Evolutionary conservation across 2,329 filamentous ascomycete species (phyloP), one percentile per base, ranked within the genome.

Genomic region (Xylaria sp.): DNA sequence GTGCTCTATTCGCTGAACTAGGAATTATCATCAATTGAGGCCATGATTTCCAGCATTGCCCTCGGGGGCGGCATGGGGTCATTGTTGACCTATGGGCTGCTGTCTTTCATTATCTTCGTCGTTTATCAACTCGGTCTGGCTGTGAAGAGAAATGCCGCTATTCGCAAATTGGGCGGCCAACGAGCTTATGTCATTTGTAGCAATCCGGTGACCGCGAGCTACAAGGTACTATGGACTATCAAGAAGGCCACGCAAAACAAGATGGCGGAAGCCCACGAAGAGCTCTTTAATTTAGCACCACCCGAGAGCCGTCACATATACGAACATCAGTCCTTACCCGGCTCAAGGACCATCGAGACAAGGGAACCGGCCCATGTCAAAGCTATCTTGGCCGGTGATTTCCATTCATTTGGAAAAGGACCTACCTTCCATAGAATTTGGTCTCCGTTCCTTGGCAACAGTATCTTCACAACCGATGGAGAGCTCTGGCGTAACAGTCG

Each of bases 341-440:
- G 51, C n/a, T 57, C 56, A 2, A 59, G 71, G 44, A 65, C 58
- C 23, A 65, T 73, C 6, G 67, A 71, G 23, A 88, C 85, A 0
- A 75, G 78, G 20, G 86, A 89, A 44, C 84, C 85, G 0, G 82
- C 84, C 58, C 88, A 89, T 60, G 75, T 89, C 63, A 87, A 89
- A 73, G 81, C 86, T 0, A 74, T 88, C 7, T 78, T 89, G 15
- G 85, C 87, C 0, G 83, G 83, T 20, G 82, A 87, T 58, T 89
- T 89, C 75, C 79, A 84, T 65, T 84, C 88, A 67, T 89, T 84
- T 65, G 81, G 80, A 13, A 80, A 87, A 49, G 81, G 83, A 0
- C 68, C 76, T 0, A 64, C 69, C 20, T 82, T 85, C 57, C 81
- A 82, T 57, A 64, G 74, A 1, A 74, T 77, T 4, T 82, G 84